Base-by-base conservation (phyloP, 2,329 filamentous ascomycete species). In the Colletotrichum cuscutae region DNA sequence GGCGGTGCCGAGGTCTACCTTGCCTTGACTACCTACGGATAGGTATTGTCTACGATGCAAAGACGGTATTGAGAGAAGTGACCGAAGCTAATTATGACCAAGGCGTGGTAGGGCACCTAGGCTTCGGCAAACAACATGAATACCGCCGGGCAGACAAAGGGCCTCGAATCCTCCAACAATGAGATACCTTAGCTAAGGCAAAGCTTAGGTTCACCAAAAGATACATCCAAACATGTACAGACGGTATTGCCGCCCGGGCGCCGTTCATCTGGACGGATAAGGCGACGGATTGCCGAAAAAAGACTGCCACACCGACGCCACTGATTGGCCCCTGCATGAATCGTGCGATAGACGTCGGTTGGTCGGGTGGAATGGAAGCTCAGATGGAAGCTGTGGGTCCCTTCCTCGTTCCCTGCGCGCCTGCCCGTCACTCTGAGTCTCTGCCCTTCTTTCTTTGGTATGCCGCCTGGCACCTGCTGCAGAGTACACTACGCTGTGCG, bases 251-350 rank as follows among this genome's bases (percentile, higher is more conserved):
- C 59, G 69, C 37, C 26, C 60, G 37, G 65, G 65, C 57, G 42
- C 46, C 28, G 58, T 72, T 72, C 69, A 62, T 62, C 58, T 63
- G 52, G 52, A 63, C 65, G 58, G 65, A 72, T 62, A 49, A 65
- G 59, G 70, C 65, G 54, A 70, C 60, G 24, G 60, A 60, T 56
- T 60, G 53, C 66, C 53, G 52, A 72, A 59, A 53, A 56, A 56
- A 52, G 13, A 26, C 64, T 26, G 37, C 46, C 42, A 60, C 24
- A 28, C 64, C 52, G 53, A 57, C 58, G 69, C 65, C 69, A 72
- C 59, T 69, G 70, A 69, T 69, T 69, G 70, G 65, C 53, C 69
- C 69, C 59, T 65, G 60, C 66, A 65, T 70, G 70, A 72, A 54
- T 72, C 65, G 60, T 65, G 70, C 60, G 42, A 56, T 72, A 35